A percentile compares a stretch with the other conserved stretches of the same genome.
phyloP scores from a whole-genome alignment of 148 eudicot species.

The Linanthus parryae region DNA sequence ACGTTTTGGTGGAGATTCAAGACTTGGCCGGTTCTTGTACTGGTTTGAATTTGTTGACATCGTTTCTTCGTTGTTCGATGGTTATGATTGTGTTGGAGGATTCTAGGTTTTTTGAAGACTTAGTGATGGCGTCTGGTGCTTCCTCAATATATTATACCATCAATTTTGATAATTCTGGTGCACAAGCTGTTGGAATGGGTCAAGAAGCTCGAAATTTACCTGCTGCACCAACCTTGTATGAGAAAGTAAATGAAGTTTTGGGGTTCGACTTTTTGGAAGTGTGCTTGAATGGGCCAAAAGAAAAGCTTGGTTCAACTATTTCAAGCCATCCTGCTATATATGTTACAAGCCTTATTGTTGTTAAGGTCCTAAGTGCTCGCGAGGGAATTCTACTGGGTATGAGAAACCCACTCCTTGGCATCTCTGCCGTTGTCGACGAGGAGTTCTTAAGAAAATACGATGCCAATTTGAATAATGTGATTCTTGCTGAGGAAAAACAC shows the following conservation, averaged over 20 bases:
- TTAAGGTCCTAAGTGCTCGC: too few relatives aligned
- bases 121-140: too few relatives aligned
- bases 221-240: constrained; percentile 78
- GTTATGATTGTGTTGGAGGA: too few relatives aligned
- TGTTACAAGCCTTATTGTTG: too few relatives aligned
- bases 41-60: too few relatives aligned
- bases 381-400: constrained; percentile 20
- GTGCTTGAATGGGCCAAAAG: constrained; percentile 88
- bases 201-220: constrained; percentile 78
- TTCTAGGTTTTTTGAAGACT: too few relatives aligned
- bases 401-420: constrained; percentile 22
- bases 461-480: constrained; percentile 67
- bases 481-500: constrained; percentile 93
- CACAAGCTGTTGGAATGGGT: constrained; percentile 96
- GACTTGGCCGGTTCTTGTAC: too few relatives aligned
- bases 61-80: too few relatives aligned
- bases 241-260: constrained; percentile 79
- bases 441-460: constrained; percentile 30
- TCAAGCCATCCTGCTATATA: too few relatives aligned
- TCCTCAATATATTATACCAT: too few relatives aligned
- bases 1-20: too few relatives aligned
- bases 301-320: constrained; percentile 88
- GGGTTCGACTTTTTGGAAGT: constrained; percentile 89
- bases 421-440: constrained; percentile 10
- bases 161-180: too few relatives aligned